Evolutionary conservation across 179 eudicot species (phyloP).

Genomic region (Camellia oleifera): DNA sequence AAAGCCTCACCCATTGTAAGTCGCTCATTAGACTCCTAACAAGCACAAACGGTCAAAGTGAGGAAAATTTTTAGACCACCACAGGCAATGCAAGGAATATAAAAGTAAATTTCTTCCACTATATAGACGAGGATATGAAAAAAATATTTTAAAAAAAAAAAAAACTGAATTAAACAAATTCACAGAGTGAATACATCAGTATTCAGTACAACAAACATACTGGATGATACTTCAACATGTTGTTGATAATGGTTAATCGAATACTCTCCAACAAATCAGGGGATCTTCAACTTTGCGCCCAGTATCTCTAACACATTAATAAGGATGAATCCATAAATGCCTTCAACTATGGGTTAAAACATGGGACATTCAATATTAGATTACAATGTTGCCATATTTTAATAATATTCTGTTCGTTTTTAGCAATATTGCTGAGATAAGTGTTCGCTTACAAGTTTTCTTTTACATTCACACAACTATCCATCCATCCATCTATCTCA

Average conservation of each 20-base stretch:
- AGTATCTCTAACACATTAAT: slow-evolving; percentile 41
- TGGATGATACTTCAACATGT: slow-evolving; percentile 91
- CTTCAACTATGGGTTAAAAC: background rate
- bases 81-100: background rate
- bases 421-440: background rate
- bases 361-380: background rate
- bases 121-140: background rate
- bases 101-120: background rate
- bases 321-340: slow-evolving; percentile 13
- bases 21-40: slow-evolving; percentile 83
- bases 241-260: slow-evolving; percentile 86
- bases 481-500: background rate
- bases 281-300: slow-evolving; percentile 96
- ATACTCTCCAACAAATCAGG: slow-evolving; percentile 85
- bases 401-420: background rate
- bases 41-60: slow-evolving; percentile 14
- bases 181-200: slow-evolving; percentile 3
- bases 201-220: slow-evolving; percentile 40
- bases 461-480: background rate
- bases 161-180: background rate
- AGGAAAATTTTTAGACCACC: background rate
- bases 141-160: background rate
- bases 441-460: background rate
- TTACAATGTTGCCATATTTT: background rate
- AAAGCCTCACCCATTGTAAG: slow-evolving; percentile 99